A percentile compares a stretch with the other conserved stretches of the same genome.
These are phyloP conservation scores for Glycine soja DNA, from an alignment of 306 rosid genomes.

Conservation along the genomic window DNA sequence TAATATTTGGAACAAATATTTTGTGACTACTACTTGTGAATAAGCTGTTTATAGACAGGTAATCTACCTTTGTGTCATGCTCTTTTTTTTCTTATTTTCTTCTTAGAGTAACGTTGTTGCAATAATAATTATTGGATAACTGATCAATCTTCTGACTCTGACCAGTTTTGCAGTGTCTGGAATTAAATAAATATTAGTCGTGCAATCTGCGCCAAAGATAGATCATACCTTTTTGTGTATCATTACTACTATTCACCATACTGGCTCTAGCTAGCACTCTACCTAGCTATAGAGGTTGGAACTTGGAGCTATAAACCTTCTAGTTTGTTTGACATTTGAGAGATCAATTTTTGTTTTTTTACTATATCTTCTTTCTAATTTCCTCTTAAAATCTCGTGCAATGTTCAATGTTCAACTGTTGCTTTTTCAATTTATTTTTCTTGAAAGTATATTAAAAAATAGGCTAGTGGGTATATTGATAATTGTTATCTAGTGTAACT, in stretches of 20 bases:
- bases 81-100: conserved; percentile 2
- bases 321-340: conserved; percentile 54
- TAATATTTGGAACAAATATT: too few relatives aligned
- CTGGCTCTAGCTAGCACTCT: conserved; percentile 30
- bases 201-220: conserved; percentile 43
- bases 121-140: conserved; percentile 2
- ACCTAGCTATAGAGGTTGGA: conserved; percentile 65
- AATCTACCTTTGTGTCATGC: neutral
- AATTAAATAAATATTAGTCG: conserved; percentile 40
- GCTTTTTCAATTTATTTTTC: neutral
- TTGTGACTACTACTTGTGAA: too few relatives aligned
- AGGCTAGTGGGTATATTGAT: neutral
- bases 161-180: conserved; percentile 39
- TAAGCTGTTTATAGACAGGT: conserved; percentile 2
- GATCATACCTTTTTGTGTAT: conserved; percentile 46
- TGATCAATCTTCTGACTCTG: conserved; percentile 29
- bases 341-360: conserved; percentile 9
- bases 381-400: neutral
- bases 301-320: conserved; percentile 63
- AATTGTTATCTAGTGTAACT: too few relatives aligned
- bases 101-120: conserved; percentile 29
- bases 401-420: neutral
- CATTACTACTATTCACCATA: conserved; percentile 21
- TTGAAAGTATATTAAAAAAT: neutral
- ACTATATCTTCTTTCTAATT: neutral